Evolutionary conservation across 2,329 filamentous ascomycete species (phyloP).

Genomic region (Tolypocladium amazonense): DNA sequence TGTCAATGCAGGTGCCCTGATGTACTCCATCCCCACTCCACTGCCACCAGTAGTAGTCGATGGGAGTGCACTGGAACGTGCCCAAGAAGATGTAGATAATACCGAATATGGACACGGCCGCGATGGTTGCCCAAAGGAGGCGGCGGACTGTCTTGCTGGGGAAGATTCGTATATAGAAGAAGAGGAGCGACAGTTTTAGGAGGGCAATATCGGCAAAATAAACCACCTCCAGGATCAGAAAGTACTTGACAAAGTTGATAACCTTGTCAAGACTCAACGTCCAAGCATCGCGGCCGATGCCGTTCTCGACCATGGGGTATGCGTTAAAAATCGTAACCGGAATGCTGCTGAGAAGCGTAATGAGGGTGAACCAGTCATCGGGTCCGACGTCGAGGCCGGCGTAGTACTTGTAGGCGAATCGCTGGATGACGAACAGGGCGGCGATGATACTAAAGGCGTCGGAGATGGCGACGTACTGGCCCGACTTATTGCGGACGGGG

Average conservation of each 20-base stretch:
- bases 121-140: conserved; percentile 29
- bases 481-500: conserved; percentile 19
- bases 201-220: conserved; percentile 36
- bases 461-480: conserved; percentile 21
- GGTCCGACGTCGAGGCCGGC: conserved; percentile 22
- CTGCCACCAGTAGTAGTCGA: conserved; percentile 39
- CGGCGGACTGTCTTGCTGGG: conserved; percentile 25
- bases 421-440: conserved; percentile 29
- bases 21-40: conserved; percentile 34
- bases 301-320: conserved; percentile 22
- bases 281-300: conserved; percentile 41
- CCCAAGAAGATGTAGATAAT: conserved; percentile 29
- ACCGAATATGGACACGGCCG: conserved; percentile 27
- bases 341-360: conserved; percentile 15
- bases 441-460: conserved; percentile 23
- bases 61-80: conserved; percentile 40
- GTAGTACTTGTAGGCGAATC: conserved; percentile 26
- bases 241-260: conserved; percentile 29
- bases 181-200: conserved; percentile 39
- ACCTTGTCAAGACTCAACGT: conserved; percentile 29
- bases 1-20: conserved; percentile 35
- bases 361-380: conserved; percentile 26
- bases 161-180: conserved; percentile 47
- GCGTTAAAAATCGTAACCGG: conserved; percentile 20
- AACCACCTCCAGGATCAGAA: conserved; percentile 31